Evolutionary conservation across 768 basidiomycete genomes (phyloP).

Genomic region (Russula ochroleuca): DNA sequence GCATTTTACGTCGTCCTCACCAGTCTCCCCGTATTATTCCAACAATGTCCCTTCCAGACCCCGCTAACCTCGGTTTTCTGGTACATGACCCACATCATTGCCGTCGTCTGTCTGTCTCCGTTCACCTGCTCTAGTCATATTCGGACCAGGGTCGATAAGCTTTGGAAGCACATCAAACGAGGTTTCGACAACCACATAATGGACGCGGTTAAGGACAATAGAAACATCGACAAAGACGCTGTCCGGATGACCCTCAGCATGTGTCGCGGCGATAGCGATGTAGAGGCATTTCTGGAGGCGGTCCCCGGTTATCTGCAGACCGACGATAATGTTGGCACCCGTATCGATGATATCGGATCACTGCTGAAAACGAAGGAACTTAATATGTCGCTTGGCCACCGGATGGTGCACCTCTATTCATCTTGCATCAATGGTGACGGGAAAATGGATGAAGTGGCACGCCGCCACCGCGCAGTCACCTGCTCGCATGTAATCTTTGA

Average conservation of each 20-base stretch:
- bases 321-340: not conserved
- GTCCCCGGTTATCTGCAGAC: not conserved
- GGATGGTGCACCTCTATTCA: conserved; percentile 5
- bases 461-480: conserved; percentile 16
- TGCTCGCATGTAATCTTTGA: conserved; percentile 17
- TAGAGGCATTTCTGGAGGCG: conserved; percentile 2
- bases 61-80: conserved; percentile 7
- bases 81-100: not conserved
- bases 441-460: conserved; percentile 11
- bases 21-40: not conserved
- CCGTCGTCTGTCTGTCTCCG: not conserved
- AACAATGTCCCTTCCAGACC: conserved; percentile 5
- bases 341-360: not conserved
- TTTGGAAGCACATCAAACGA: not conserved
- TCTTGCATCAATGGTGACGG: conserved; percentile 11
- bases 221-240: not conserved
- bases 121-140: not conserved
- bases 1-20: not conserved
- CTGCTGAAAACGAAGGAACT: not conserved
- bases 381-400: not conserved
- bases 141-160: not conserved
- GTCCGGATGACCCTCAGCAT: not conserved
- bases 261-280: not conserved
- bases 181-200: not conserved
- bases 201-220: not conserved